Evolutionary conservation across 805 yeast genomes (phyloP).

Genomic region (Metschnikowia sp.): DNA sequence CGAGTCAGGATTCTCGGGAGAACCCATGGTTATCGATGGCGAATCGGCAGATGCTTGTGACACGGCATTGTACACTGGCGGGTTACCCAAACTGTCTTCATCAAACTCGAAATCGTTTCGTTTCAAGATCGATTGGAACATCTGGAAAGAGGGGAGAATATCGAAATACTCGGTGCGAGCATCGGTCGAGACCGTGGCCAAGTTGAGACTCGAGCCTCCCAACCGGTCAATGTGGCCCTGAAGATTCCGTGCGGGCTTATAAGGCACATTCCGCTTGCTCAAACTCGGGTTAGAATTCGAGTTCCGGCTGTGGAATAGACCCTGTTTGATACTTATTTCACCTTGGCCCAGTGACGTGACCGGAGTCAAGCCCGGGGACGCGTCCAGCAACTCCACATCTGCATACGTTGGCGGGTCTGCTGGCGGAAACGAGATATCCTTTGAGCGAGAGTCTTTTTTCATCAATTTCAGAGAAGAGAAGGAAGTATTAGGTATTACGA

Average conservation of each 20-base stretch:
- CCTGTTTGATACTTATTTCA: too few relatives aligned
- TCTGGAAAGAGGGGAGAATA: conserved; percentile 65
- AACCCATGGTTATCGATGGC: not conserved
- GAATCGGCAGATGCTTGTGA: conserved; percentile 11
- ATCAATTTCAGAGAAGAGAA: not conserved
- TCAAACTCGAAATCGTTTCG: conserved; percentile 39
- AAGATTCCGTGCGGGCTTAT: conserved; percentile 32
- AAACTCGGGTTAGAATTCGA: not conserved
- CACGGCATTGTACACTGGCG: conserved; percentile 38
- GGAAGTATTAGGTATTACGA: too few relatives aligned
- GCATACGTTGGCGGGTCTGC: conserved; percentile 23
- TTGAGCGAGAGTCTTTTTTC: not conserved
- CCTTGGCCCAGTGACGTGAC: conserved; percentile 2
- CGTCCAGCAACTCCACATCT: conserved; percentile 13
- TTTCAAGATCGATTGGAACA: conserved; percentile 53
- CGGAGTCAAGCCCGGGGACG: conserved; percentile 11
- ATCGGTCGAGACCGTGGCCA: conserved; percentile 13
- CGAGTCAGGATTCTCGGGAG: not conserved
- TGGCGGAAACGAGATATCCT: conserved; percentile 5
- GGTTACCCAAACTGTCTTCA: conserved; percentile 29
- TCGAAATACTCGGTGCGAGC: conserved; percentile 39
- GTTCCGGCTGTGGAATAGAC: not conserved
- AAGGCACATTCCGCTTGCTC: conserved; percentile 25
- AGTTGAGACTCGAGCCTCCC: conserved; percentile 9
- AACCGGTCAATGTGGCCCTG: conserved; percentile 32